Percentiles rank a stretch among this genome's conserved stretches.
phyloP scores from a whole-genome alignment of 306 rosid genomes.

The Cucurbita moschata region DNA sequence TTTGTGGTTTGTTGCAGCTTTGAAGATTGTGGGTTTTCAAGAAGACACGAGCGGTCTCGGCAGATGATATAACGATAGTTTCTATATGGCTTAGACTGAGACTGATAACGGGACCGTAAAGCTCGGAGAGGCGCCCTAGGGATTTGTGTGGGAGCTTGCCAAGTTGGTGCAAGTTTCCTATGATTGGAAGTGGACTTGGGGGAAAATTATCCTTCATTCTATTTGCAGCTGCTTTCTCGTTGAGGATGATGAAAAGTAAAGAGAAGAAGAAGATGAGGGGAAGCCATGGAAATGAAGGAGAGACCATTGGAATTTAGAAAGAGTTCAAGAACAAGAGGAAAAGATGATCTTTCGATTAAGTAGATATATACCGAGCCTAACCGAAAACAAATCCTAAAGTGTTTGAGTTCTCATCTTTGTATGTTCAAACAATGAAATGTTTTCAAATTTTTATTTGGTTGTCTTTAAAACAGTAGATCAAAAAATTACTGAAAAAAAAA shows the following conservation, averaged over 20 bases:
- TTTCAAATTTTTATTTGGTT: no score
- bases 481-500: no score
- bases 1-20: slow-evolving; percentile 25
- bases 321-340: no score
- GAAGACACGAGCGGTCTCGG: slow-evolving; percentile 11
- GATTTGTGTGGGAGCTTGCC: slow-evolving; percentile 16
- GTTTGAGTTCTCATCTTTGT: no score
- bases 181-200: slow-evolving; percentile 27
- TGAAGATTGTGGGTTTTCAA: slow-evolving; percentile 15
- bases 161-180: slow-evolving; percentile 26
- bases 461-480: no score
- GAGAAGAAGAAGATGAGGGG: neutral
- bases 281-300: neutral
- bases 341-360: no score
- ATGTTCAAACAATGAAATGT: no score
- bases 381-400: no score
- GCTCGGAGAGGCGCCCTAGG: slow-evolving; percentile 10
- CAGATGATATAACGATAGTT: slow-evolving; percentile 13
- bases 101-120: slow-evolving; percentile 18
- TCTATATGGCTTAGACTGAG: slow-evolving; percentile 7
- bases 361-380: no score
- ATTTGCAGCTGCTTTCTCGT: neutral
- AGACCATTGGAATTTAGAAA: neutral
- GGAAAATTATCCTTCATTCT: neutral
- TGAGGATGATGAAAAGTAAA: neutral